Base-by-base conservation (phyloP, 108 stramenopile species). In the Parietichytrium sp. region DNA sequence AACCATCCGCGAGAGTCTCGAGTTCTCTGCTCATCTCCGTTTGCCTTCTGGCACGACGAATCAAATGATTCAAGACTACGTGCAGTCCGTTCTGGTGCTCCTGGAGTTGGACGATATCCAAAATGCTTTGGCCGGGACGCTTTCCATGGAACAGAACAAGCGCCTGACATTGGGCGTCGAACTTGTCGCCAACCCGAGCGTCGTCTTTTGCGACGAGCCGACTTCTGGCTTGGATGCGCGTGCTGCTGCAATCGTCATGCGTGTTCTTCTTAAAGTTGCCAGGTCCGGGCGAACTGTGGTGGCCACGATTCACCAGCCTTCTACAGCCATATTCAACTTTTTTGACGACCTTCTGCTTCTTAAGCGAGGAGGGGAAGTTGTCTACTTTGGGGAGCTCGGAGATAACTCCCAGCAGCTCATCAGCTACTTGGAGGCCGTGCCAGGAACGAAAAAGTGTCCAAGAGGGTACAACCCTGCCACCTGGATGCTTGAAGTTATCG, bases 281-380 rank as follows among this genome's bases (percentile, higher is more conserved):
- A 84, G 86, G 31, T 85, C 87, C 45, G 91, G 91, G 7, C 80
- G 92, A 29, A 90, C 90, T 33, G 90, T 94, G 29, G 87, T 91
- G 38, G 91, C 90, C 23, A 95, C 94, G 10, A 92, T 95, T 48
- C 94, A 95, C 55, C 94, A 95, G 85, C 94, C 94, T 12, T 92
- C 91, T 15, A 81, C 90, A 23, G 91, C 91, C 13, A 92, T 95
- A 51, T 95, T 93, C 84, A 90, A 88, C 79, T 83, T 84, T 4
- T 93, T 93, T 84, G 92, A 93, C 78, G 79, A 55, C 23, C 84
- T 94, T 42, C 89, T 95, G 16, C 61, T 94, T 1, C 83, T 94
- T 29, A 92, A 91, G 82, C 86, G 91, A 42, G 93, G 94, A 25
- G 94, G 94, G 0, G 88, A 92, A 55, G 89, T 89, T 29, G 91